Evolutionary conservation across 306 rosid species (phyloP).

Genomic region (Cicer judaicum): DNA sequence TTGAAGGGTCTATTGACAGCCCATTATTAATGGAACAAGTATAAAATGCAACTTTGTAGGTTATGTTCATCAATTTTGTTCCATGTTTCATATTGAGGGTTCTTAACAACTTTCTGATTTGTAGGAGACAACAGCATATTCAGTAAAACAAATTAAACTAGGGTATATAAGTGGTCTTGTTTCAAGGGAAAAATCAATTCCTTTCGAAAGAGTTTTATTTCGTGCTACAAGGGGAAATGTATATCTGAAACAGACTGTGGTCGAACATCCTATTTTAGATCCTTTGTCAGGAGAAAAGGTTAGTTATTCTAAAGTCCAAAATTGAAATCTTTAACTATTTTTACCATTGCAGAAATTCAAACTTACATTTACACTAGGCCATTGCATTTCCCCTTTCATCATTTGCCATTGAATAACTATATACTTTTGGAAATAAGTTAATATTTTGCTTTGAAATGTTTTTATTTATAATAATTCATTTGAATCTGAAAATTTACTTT

Average conservation of each 20-base stretch:
- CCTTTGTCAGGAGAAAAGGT: conserved; percentile 87
- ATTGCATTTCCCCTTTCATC: not conserved
- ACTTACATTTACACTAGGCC: conserved; percentile 22
- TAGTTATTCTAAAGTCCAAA: conserved; percentile 29
- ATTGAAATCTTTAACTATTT: conserved; percentile 34
- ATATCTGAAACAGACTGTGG: conserved; percentile 69
- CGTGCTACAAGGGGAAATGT: conserved; percentile 90
- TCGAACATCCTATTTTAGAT: conserved; percentile 69
- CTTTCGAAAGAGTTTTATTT: conserved; percentile 78
- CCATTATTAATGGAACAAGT: conserved; percentile 81
- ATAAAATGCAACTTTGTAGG: conserved; percentile 27
- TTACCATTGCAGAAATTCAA: conserved; percentile 18
- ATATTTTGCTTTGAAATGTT: conserved; percentile 12
- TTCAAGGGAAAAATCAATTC: conserved; percentile 69
- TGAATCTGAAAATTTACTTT: conserved; percentile 27
- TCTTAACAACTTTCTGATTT: conserved; percentile 39
- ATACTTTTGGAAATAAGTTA: not conserved
- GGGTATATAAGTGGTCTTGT: conserved; percentile 83
- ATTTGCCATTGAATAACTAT: conserved; percentile 11
- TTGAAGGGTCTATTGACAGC: conserved; percentile 70
- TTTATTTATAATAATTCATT: conserved; percentile 10
- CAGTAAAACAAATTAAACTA: conserved; percentile 65
- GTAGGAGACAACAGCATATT: conserved; percentile 64
- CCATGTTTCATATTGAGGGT: conserved; percentile 36
- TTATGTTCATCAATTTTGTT: not conserved